phyloP scores from a whole-genome alignment of 805 yeast genomes.

The Hanseniaspora clermontiae region DNA sequence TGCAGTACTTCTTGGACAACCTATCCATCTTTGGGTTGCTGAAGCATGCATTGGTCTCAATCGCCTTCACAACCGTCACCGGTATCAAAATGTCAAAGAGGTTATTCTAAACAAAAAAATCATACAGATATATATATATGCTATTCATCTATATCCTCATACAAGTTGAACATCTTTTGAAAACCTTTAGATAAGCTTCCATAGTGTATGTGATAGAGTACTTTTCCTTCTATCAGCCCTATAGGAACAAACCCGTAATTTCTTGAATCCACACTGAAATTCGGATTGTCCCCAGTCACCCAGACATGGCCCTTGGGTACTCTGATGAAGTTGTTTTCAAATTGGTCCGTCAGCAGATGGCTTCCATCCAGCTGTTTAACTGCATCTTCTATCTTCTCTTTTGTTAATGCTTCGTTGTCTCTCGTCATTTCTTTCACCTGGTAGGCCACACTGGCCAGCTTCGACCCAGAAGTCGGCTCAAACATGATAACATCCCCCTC shows the following conservation, averaged over 20 bases:
- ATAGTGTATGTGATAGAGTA: slow-evolving; percentile 55
- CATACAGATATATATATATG: background rate
- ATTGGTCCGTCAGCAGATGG: slow-evolving; percentile 16
- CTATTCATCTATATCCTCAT: background rate
- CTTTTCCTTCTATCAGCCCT: slow-evolving; percentile 78
- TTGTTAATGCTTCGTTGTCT: background rate
- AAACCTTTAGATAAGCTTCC: slow-evolving; percentile 34
- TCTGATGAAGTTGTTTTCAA: slow-evolving; percentile 40
- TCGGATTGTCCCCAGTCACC: slow-evolving; percentile 91
- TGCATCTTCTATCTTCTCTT: slow-evolving; percentile 9
- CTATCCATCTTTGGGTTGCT: slow-evolving; percentile 28
- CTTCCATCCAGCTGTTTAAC: slow-evolving; percentile 14
- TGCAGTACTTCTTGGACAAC: slow-evolving; percentile 24
- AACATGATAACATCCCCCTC: slow-evolving; percentile 77
- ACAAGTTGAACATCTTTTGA: slow-evolving; percentile 20
- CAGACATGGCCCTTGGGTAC: slow-evolving; percentile 94
- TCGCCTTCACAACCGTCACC: slow-evolving; percentile 44
- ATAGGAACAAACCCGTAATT: slow-evolving; percentile 81
- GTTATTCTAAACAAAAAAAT: slow-evolving; percentile 19
- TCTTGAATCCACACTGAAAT: slow-evolving; percentile 79
- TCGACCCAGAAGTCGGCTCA: slow-evolving; percentile 60
- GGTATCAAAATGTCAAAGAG: slow-evolving; percentile 57
- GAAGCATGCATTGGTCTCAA: slow-evolving; percentile 22
- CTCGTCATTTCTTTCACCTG: background rate
- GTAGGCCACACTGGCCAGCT: slow-evolving; percentile 20